Percentiles rank a stretch among this genome's conserved stretches.
phyloP scores from a whole-genome alignment of 2,329 filamentous ascomycete genomes.

The Falciphora oryzae region DNA sequence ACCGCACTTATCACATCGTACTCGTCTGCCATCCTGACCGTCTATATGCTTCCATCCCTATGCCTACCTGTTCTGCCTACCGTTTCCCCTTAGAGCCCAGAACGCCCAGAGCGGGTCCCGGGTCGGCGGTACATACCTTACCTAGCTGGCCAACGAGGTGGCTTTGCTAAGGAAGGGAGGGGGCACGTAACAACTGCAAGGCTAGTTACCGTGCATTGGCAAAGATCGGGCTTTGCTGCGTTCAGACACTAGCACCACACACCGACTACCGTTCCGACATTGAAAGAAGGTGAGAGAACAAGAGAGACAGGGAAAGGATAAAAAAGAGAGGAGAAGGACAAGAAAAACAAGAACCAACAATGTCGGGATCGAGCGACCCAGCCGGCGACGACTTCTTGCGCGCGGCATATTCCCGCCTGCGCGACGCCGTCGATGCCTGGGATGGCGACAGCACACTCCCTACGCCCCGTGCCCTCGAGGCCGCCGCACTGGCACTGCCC shows the following conservation, averaged over 20 bases:
- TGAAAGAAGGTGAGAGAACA: neutral
- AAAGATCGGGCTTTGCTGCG: neutral
- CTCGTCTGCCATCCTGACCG: no score
- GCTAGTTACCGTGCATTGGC: neutral
- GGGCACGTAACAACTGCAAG: neutral
- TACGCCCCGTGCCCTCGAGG: constrained; percentile 23
- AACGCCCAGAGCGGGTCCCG: neutral
- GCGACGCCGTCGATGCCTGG: constrained; percentile 12
- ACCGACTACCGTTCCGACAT: neutral
- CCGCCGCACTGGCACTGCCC: constrained; percentile 36
- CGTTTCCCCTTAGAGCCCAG: neutral
- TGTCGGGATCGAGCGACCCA: neutral
- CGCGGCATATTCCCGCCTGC: constrained; percentile 17
- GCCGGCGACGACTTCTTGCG: constrained; percentile 16
- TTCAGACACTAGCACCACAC: neutral
- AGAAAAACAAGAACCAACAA: neutral
- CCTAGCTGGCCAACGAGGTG: no score
- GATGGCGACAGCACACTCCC: constrained; percentile 37
- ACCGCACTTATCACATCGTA: no score
- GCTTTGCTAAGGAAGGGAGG: neutral
- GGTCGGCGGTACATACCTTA: neutral
- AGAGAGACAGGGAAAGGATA: constrained; percentile 1
- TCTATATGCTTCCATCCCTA: no score
- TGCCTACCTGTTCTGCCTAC: neutral
- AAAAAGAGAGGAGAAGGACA: neutral